Evolutionary conservation across 208 protist species (phyloP).

Genomic region (Chromosphaera perkinsii): DNA sequence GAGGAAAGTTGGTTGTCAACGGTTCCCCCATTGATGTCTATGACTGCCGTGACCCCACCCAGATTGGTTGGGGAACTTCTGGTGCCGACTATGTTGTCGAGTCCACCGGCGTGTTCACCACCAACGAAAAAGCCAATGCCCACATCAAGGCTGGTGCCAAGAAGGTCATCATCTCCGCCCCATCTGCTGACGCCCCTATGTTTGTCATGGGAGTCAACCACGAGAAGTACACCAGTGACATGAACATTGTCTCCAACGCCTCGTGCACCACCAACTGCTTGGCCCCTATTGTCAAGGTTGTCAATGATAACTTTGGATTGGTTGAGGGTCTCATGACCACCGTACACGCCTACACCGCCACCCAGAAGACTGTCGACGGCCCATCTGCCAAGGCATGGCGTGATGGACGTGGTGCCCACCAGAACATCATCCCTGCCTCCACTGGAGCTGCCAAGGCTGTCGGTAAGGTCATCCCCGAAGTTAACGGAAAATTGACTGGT

Average conservation of each 20-base stretch:
- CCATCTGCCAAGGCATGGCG: conserved; percentile 94
- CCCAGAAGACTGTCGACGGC: conserved; percentile 50
- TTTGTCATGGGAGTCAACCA: conserved; percentile 98
- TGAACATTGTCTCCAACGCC: conserved; percentile 90
- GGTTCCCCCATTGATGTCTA: conserved; percentile 53
- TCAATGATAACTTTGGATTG: conserved; percentile 77
- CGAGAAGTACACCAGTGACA: conserved; percentile 69
- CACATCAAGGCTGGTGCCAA: conserved; percentile 92
- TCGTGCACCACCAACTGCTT: conserved; percentile 99
- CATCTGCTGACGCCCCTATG: conserved; percentile 89
- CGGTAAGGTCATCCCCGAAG: conserved; percentile 73
- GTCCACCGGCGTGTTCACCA: conserved; percentile 95
- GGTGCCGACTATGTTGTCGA: conserved; percentile 94
- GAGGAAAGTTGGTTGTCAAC: conserved; percentile 54
- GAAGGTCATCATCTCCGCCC: conserved; percentile 98
- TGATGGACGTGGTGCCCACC: conserved; percentile 58
- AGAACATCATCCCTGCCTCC: conserved; percentile 98
- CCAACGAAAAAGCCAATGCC: conserved; percentile 69
- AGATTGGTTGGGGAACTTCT: conserved; percentile 83
- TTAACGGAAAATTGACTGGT: conserved; percentile 71
- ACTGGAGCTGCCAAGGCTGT: conserved; percentile 98
- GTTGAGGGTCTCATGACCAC: conserved; percentile 93
- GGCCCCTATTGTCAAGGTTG: conserved; percentile 88
- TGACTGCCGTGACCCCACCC: conserved; percentile 65
- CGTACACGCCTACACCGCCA: conserved; percentile 96